Percentiles rank a stretch among this genome's conserved stretches.
Evolutionary conservation across 495 filamentous ascomycete genomes (phyloP).

Genomic region (Oleoguttula mirabilis): DNA sequence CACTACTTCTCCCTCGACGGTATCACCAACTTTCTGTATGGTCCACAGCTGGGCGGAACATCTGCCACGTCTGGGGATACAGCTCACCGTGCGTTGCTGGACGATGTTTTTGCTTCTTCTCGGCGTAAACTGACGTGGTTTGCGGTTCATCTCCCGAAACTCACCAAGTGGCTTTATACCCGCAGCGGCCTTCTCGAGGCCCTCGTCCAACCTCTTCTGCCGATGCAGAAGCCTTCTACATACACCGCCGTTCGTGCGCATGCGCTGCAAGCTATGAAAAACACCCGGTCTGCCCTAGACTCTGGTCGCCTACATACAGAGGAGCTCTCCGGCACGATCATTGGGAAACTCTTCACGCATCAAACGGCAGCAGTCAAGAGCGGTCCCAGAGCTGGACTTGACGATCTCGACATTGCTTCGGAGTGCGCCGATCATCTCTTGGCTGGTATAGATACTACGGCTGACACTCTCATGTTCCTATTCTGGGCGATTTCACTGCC

Average conservation of each 20-base stretch:
- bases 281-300: background rate
- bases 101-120: background rate
- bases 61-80: background rate
- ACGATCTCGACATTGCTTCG: background rate
- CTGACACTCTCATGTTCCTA: background rate
- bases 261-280: background rate
- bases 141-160: background rate
- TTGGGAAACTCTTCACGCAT: background rate
- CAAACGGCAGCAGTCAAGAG: background rate
- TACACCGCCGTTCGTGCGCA: background rate
- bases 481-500: background rate
- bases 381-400: background rate
- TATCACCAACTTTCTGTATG: background rate
- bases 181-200: background rate
- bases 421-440: background rate
- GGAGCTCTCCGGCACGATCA: background rate
- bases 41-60: background rate
- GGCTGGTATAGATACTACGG: background rate
- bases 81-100: background rate
- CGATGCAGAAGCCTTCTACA: background rate
- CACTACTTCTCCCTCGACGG: background rate
- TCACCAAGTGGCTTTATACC: background rate
- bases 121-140: background rate
- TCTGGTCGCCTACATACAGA: background rate
- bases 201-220: background rate